phyloP scores from a whole-genome alignment of 2,329 filamentous ascomycete genomes.

The Botrytis squamosa region DNA sequence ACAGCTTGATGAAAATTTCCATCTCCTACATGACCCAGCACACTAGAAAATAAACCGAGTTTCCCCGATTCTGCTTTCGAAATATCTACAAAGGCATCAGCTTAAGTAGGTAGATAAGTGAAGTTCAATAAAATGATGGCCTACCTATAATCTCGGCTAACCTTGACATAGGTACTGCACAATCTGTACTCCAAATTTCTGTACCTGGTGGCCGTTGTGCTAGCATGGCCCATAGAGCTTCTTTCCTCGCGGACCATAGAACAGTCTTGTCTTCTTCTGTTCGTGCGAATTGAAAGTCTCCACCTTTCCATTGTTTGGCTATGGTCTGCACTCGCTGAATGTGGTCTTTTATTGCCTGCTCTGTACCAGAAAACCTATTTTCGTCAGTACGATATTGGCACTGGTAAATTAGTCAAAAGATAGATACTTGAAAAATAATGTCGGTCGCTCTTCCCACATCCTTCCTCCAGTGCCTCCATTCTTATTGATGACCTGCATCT shows the following conservation, averaged over 20 bases:
- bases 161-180: slow-evolving; percentile 74
- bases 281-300: slow-evolving; percentile 71
- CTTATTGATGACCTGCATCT: slow-evolving; percentile 77
- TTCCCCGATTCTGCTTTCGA: slow-evolving; percentile 79
- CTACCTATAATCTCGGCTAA: slow-evolving; percentile 66
- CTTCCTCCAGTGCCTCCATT: slow-evolving; percentile 64
- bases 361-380: slow-evolving; percentile 66
- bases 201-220: slow-evolving; percentile 63
- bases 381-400: not conserved
- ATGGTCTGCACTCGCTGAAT: slow-evolving; percentile 67
- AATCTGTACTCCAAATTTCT: slow-evolving; percentile 74
- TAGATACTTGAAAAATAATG: slow-evolving; percentile 69
- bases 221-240: slow-evolving; percentile 77
- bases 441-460: slow-evolving; percentile 71
- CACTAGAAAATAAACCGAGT: slow-evolving; percentile 76
- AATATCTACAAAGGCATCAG: slow-evolving; percentile 46
- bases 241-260: slow-evolving; percentile 78
- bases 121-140: not conserved
- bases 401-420: no score
- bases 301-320: slow-evolving; percentile 60
- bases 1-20: slow-evolving; percentile 92
- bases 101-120: not conserved
- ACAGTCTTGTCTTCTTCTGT: slow-evolving; percentile 67
- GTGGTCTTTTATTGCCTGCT: slow-evolving; percentile 71
- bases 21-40: slow-evolving; percentile 85